Conservation (phyloP, 768 basidiomycete genomes). For the Crassisporium funariophilum region DNA sequence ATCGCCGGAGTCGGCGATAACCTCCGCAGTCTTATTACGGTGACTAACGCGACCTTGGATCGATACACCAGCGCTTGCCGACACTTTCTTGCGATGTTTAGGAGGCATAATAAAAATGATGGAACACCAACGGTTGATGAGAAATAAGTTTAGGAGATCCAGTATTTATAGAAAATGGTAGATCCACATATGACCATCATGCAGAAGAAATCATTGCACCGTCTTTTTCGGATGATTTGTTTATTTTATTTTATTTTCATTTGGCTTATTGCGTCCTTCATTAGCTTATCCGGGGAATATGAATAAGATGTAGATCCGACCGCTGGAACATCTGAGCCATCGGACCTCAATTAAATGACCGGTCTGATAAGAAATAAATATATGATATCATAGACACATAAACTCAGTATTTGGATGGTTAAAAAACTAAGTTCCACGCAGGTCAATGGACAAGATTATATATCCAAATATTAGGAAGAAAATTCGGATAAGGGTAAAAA, state of each 20-base stretch:
- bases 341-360: background rate
- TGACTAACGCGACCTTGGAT: background rate
- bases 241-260: background rate
- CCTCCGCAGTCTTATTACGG: background rate
- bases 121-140: background rate
- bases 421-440: background rate
- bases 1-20: background rate
- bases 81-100: background rate
- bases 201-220: no score
- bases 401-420: background rate
- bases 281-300: background rate
- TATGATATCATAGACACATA: background rate
- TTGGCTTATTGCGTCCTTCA: background rate
- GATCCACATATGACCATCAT: background rate
- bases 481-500: no score
- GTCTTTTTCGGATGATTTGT: no score
- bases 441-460: background rate
- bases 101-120: background rate
- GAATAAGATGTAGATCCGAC: background rate
- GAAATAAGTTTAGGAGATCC: background rate
- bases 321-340: background rate
- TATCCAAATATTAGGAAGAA: no score
- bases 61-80: background rate
- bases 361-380: background rate
- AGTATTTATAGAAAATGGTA: background rate